Percentiles rank a stretch among this genome's conserved stretches.
These are phyloP conservation scores for Dictyostelium firmibasis DNA, from an alignment of 78 protist species.

Conservation along the genomic window DNA sequence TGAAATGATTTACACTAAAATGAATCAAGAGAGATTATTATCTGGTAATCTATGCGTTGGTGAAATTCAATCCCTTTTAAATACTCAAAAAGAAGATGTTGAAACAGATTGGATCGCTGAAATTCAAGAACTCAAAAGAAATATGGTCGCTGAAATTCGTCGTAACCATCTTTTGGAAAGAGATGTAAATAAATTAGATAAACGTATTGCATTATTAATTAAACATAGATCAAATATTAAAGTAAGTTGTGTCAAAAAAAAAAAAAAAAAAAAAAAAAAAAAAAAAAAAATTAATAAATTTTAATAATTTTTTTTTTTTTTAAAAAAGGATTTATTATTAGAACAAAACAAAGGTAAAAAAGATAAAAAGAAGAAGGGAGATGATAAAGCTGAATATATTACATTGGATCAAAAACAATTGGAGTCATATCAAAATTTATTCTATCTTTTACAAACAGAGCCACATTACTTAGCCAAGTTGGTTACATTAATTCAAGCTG, in stretches of 20 bases:
- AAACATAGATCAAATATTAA: slow-evolving; percentile 82
- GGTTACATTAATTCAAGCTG: slow-evolving; percentile 67
- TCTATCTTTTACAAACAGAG: slow-evolving; percentile 89
- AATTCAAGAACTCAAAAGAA: slow-evolving; percentile 78
- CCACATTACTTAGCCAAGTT: slow-evolving; percentile 86
- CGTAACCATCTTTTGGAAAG: slow-evolving; percentile 72
- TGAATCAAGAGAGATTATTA: slow-evolving; percentile 47
- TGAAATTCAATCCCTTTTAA: slow-evolving; percentile 72
- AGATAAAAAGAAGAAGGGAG: slow-evolving; percentile 29
- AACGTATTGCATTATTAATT: slow-evolving; percentile 84
- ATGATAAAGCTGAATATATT: slow-evolving; percentile 6
- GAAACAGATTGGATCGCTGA: slow-evolving; percentile 79
- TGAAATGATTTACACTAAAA: slow-evolving; percentile 29
- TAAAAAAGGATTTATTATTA: slow-evolving; percentile 11
- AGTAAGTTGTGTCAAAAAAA: background rate
- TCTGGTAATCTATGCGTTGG: slow-evolving; percentile 55
- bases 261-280: background rate
- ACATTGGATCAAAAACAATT: slow-evolving; percentile 71
- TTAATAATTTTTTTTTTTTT: background rate
- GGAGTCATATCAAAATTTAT: slow-evolving; percentile 80
- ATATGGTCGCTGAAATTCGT: slow-evolving; percentile 84
- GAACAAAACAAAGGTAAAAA: slow-evolving; percentile 13
- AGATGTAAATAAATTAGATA: slow-evolving; percentile 82
- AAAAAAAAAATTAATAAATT: background rate
- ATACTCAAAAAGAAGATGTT: slow-evolving; percentile 68